phyloP scores from a whole-genome alignment of 768 basidiomycete genomes.

The Pleurotus giganteus region DNA sequence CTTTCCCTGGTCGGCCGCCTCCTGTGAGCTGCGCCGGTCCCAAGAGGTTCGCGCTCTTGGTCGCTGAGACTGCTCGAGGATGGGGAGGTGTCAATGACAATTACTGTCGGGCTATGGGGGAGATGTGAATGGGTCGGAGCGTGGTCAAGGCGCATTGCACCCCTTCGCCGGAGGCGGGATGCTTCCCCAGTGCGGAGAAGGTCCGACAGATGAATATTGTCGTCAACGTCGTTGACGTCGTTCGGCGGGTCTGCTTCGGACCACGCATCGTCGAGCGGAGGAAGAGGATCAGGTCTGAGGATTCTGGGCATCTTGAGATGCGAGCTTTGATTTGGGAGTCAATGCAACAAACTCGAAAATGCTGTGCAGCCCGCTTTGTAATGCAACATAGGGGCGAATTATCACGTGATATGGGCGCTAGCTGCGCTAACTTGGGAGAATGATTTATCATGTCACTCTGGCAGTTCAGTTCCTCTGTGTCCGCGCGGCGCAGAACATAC shows the following conservation, averaged over 20 bases:
- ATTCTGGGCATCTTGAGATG: background rate
- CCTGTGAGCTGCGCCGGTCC: constrained; percentile 5
- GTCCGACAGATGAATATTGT: constrained; percentile 70
- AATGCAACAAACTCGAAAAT: background rate
- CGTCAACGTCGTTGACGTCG: constrained; percentile 37
- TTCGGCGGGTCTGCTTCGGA: constrained; percentile 26
- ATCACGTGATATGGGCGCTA: too few species aligned
- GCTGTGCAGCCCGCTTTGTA: background rate
- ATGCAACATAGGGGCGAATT: background rate
- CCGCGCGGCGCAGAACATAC: too few species aligned
- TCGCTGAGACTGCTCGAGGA: background rate
- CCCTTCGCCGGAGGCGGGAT: constrained; percentile 68
- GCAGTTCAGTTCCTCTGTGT: too few species aligned
- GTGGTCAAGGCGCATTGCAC: constrained; percentile 65
- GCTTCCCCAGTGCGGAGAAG: constrained; percentile 73
- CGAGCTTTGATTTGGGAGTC: background rate
- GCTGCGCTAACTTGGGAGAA: too few species aligned
- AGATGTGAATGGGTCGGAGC: constrained; percentile 10
- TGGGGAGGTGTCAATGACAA: background rate
- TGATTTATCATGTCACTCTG: too few species aligned
- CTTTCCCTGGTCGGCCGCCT: background rate
- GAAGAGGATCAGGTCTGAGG: background rate
- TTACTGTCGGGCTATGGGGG: background rate
- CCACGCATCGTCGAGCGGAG: background rate
- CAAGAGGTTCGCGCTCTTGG: constrained; percentile 5